phyloP scores from a whole-genome alignment of 768 basidiomycete genomes.

The Paxillus rubicundulus region DNA sequence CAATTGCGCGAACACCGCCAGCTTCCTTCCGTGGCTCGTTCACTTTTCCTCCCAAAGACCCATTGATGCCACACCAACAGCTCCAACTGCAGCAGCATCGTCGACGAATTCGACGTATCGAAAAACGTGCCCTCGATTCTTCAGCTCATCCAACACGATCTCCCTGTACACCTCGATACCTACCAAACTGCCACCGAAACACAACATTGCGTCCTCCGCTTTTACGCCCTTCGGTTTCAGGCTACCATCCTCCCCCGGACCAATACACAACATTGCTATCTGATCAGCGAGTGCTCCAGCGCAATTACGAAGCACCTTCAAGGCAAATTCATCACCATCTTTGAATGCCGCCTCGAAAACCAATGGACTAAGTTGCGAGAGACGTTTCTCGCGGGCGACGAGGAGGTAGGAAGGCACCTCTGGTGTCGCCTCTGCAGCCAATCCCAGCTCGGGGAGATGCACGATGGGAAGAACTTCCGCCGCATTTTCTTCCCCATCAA shows the following conservation, averaged over 20 bases:
- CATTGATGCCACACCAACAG: conserved; percentile 46
- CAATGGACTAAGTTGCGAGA: conserved; percentile 70
- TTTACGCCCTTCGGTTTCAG: conserved; percentile 39
- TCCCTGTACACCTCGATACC: conserved; percentile 60
- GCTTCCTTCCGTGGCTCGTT: background rate
- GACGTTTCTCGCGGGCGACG: conserved; percentile 63
- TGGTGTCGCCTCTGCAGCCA: conserved; percentile 17
- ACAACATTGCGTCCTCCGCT: conserved; percentile 59
- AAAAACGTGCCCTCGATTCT: conserved; percentile 59
- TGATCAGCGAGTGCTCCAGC: conserved; percentile 57
- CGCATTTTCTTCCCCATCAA: conserved; percentile 40
- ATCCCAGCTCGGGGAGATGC: conserved; percentile 57
- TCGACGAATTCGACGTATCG: conserved; percentile 62
- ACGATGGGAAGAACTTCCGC: conserved; percentile 65
- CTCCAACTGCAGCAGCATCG: conserved; percentile 68
- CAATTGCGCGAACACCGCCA: too few species aligned
- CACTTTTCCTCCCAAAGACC: background rate
- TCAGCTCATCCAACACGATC: conserved; percentile 53
- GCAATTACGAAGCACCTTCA: conserved; percentile 52
- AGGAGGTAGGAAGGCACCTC: conserved; percentile 26
- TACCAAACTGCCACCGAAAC: conserved; percentile 77
- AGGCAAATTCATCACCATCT: conserved; percentile 61
- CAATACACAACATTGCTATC: conserved; percentile 45
- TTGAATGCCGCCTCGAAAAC: conserved; percentile 80
- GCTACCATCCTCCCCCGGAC: conserved; percentile 38